phyloP scores from a whole-genome alignment of 139 green algal species.

The Eudorina sp. region DNA sequence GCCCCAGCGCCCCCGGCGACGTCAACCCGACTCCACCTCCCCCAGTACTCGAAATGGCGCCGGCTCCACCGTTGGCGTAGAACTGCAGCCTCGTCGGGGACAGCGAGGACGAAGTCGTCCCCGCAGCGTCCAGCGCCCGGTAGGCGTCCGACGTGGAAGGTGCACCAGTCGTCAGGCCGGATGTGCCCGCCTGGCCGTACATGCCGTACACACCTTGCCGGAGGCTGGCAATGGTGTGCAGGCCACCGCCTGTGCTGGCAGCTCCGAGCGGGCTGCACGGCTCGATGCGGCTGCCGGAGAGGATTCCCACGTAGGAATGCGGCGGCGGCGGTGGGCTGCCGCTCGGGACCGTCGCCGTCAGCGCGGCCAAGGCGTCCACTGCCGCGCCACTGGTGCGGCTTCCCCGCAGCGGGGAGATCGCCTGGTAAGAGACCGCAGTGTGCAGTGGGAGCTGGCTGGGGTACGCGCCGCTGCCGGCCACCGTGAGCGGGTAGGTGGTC shows the following conservation, averaged over 20 bases:
- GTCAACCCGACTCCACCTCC: no score
- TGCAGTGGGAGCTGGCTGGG: no score
- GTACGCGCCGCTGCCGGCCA: not conserved
- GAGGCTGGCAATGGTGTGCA: not conserved
- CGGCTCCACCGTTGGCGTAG: not conserved
- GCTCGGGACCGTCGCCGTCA: not conserved
- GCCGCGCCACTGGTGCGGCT: not conserved
- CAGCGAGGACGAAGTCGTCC: not conserved
- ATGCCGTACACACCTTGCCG: not conserved
- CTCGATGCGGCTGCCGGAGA: not conserved
- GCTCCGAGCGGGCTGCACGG: not conserved
- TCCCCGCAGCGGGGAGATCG: not conserved
- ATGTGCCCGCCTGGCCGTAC: not conserved
- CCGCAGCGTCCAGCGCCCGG: not conserved
- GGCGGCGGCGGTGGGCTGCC: not conserved
- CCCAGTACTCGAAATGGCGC: not conserved
- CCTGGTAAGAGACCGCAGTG: not conserved
- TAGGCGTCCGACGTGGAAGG: not conserved
- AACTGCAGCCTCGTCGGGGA: not conserved
- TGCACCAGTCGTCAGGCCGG: not conserved
- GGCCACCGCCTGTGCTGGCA: not conserved
- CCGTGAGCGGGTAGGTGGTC: not conserved
- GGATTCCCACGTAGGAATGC: not conserved
- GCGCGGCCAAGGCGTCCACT: not conserved
- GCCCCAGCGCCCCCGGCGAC: no score